Base-by-base conservation (phyloP, 2,329 filamentous ascomycete species). In the Exserohilum turcica region DNA sequence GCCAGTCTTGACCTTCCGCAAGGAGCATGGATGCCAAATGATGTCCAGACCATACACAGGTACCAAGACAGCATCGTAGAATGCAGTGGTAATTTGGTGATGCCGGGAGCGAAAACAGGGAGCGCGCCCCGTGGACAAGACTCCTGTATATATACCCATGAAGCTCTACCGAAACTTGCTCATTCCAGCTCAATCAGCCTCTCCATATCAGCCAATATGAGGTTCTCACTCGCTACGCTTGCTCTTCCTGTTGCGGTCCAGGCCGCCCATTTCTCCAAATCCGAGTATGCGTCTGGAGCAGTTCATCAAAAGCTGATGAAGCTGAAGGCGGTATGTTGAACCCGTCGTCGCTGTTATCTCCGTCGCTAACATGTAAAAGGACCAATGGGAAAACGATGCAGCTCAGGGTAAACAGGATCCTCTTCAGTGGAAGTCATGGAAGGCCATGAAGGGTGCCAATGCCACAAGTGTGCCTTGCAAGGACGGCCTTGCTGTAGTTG, bases 281-380 rank as follows among this genome's bases (percentile, higher is more conserved):
- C 63, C 8, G 62, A 66, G 54, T 66, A 66, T 56, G 54, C 52
- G 4, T 66, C 62, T 24, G 64, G 64, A 33, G 59, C 56, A 31
- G 57, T 66, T 28, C 62, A 65, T 57, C 54, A 60, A 28, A 64
- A 64, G 45, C 45, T 66, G 52, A 66, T 66, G 64, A 65, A 66
- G 45, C 45, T 66, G 37, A 66, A 66, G 61, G 61, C 42, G 52
- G 61, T 64, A 61, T 10, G 50, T n/a, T 28, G 6, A 6, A 8
- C n/a, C 28, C 15, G 10, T 29, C 12, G 33, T 16, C 24, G 19
- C 21, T 16, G 15, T 52, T 7, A 48, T 29, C 10, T 18, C 35
- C 1, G 6, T 4, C 32, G 18, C 35, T 53, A 42, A 38, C 10
- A 1, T 2, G 18, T 6, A 27, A 38, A 12, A 64, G 61, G 61